These are phyloP conservation scores for Gynochthodes officinalis DNA, from an alignment of 257 asterid species.

Conservation along the genomic window DNA sequence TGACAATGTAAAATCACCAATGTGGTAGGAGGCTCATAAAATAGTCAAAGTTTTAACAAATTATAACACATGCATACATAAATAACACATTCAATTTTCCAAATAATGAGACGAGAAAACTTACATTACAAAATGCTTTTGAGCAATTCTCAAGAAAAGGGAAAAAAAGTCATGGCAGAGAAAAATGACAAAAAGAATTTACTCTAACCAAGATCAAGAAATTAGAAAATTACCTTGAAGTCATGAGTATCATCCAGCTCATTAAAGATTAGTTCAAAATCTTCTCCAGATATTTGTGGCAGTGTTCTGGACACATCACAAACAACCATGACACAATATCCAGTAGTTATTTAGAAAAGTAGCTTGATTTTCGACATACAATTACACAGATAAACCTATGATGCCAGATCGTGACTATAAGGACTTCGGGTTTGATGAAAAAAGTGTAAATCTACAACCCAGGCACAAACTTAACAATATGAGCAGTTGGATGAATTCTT, in stretches of 20 bases:
- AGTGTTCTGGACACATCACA: constrained; percentile 52
- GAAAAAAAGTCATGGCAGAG: neutral
- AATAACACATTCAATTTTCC: neutral
- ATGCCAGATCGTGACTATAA: neutral
- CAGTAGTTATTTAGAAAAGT: neutral
- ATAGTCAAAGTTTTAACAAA: neutral
- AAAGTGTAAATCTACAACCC: too few species aligned
- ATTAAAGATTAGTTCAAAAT: constrained; percentile 76
- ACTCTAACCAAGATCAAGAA: constrained; percentile 6
- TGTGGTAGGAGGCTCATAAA: neutral
- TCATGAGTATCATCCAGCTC: constrained; percentile 95
- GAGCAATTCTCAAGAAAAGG: neutral
- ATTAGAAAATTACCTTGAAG: constrained; percentile 56
- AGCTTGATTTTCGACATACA: neutral
- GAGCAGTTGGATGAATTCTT: neutral
- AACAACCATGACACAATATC: constrained; percentile 20
- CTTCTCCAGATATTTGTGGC: constrained; percentile 90
- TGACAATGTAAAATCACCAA: neutral
- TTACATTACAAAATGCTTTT: neutral
- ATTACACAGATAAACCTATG: neutral
- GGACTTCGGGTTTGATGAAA: neutral
- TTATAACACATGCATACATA: neutral
- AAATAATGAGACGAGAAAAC: constrained; percentile 4
- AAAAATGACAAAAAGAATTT: neutral
- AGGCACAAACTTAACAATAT: neutral